phyloP scores from a whole-genome alignment of 176 grass and related monocot species.

The Alopecurus myosuroides region DNA sequence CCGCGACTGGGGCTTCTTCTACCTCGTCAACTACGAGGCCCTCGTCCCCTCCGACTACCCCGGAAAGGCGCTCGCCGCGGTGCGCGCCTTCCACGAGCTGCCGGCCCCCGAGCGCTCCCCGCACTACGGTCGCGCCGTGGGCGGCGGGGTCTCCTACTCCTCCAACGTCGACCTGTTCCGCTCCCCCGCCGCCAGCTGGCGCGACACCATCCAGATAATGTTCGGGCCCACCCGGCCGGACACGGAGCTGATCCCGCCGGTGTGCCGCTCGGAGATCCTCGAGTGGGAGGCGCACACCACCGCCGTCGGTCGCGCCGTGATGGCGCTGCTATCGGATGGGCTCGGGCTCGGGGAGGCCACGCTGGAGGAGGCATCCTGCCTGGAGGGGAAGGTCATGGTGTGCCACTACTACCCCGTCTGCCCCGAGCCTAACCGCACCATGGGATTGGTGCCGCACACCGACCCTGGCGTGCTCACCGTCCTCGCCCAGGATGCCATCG shows the following conservation, averaged over 20 bases:
- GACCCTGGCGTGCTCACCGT: constrained; percentile 72
- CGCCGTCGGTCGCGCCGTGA: constrained; percentile 30
- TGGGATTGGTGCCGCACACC: constrained; percentile 65
- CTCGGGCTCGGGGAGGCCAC: constrained; percentile 23
- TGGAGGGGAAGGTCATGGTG: constrained; percentile 56
- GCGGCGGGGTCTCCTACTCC: constrained; percentile 55
- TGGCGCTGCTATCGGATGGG: constrained; percentile 55
- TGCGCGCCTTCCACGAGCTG: constrained; percentile 74
- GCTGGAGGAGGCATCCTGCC: constrained; percentile 41
- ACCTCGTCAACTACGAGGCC: constrained; percentile 56
- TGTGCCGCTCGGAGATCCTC: constrained; percentile 51
- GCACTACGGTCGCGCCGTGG: constrained; percentile 53
- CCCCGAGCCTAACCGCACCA: constrained; percentile 77
- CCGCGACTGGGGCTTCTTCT: constrained; percentile 73
- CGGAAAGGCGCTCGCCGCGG: constrained; percentile 37
- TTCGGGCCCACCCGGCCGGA: constrained; percentile 40
- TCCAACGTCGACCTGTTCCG: constrained; percentile 73
- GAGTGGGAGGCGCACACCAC: constrained; percentile 54
- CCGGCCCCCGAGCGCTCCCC: constrained; percentile 46
- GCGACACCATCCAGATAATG: constrained; percentile 71
- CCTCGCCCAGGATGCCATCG: constrained; percentile 55
- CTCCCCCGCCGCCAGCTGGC: constrained; percentile 75
- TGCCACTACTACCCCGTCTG: constrained; percentile 93
- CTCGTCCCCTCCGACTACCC: constrained; percentile 41
- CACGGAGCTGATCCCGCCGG: constrained; percentile 41